These are phyloP conservation scores for Bonia amplexicaulis DNA, from an alignment of 176 grass and related monocot species.

Conservation along the genomic window DNA sequence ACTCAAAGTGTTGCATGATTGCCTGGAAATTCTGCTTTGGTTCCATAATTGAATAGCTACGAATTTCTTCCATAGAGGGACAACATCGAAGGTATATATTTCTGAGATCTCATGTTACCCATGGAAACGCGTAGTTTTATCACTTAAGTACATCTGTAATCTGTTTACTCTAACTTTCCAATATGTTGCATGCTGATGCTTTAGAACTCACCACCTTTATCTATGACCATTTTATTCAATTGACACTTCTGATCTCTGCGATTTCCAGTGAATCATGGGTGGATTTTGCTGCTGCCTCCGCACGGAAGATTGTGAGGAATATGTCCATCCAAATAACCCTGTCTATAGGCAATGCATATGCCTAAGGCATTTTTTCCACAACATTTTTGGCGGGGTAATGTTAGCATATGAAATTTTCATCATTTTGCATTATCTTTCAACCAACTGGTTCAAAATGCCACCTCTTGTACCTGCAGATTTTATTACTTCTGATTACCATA, in stretches of 20 bases:
- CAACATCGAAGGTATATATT: background rate
- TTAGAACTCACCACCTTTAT: background rate
- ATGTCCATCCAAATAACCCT: conserved; percentile 68
- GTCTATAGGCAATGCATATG: conserved; percentile 67
- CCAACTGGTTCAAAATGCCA: background rate
- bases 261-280: conserved; percentile 52
- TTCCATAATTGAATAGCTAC: background rate
- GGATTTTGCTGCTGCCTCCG: conserved; percentile 76
- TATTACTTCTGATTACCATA: conserved; percentile 7
- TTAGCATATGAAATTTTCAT: background rate
- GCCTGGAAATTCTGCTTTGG: background rate
- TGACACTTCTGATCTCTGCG: conserved; percentile 4
- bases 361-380: conserved; percentile 69
- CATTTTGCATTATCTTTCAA: background rate
- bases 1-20: background rate
- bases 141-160: background rate
- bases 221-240: background rate
- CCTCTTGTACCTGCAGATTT: background rate
- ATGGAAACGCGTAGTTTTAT: background rate
- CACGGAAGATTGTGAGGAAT: conserved; percentile 73
- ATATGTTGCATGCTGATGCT: background rate
- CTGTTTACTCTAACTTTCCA: background rate
- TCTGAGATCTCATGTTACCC: background rate
- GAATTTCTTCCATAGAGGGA: background rate
- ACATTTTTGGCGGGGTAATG: conserved; percentile 78